Conservation (phyloP, 805 yeast genomes). For the Hanseniaspora taiwanica region DNA sequence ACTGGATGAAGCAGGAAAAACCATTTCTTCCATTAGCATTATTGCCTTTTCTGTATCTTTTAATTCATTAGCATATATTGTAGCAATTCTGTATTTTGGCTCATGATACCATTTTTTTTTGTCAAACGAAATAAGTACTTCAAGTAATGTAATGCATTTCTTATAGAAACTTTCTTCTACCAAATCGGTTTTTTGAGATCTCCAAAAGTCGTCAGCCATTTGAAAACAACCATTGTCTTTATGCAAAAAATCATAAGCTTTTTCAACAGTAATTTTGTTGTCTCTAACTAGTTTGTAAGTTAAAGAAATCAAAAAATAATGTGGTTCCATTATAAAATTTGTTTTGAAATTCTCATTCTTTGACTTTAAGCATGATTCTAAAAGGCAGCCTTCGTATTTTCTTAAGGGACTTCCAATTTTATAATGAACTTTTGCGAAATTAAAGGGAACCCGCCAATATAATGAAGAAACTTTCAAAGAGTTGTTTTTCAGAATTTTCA, state of each 20-base stretch:
- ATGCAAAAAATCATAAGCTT: conserved; percentile 30
- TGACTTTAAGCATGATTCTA: conserved; percentile 34
- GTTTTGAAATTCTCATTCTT: conserved; percentile 23
- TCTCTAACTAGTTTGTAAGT: conserved; percentile 40
- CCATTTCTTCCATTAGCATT: conserved; percentile 47
- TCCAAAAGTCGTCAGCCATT: conserved; percentile 14
- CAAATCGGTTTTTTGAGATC: conserved; percentile 8
- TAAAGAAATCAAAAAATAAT: conserved; percentile 47
- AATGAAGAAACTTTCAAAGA: conserved; percentile 13
- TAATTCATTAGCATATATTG: conserved; percentile 41
- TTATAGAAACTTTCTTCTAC: conserved; percentile 23
- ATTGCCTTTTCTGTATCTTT: conserved; percentile 41
- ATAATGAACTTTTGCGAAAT: conserved; percentile 42
- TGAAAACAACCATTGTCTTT: conserved; percentile 23
- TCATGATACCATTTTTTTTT: conserved; percentile 88
- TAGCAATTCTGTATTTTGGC: conserved; percentile 62
- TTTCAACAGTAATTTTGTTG: conserved; percentile 22
- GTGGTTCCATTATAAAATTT: conserved; percentile 66
- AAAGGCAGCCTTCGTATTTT: conserved; percentile 22
- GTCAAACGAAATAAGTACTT: conserved; percentile 41
- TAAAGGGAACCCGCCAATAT: conserved; percentile 53
- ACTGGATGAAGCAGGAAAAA: conserved; percentile 51
- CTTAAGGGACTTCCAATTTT: conserved; percentile 27
- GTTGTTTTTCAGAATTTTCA: conserved; percentile 15
- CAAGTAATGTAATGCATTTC: conserved; percentile 33